Conservation (phyloP, 768 basidiomycete genomes). For the Leccinum rimulosum region DNA sequence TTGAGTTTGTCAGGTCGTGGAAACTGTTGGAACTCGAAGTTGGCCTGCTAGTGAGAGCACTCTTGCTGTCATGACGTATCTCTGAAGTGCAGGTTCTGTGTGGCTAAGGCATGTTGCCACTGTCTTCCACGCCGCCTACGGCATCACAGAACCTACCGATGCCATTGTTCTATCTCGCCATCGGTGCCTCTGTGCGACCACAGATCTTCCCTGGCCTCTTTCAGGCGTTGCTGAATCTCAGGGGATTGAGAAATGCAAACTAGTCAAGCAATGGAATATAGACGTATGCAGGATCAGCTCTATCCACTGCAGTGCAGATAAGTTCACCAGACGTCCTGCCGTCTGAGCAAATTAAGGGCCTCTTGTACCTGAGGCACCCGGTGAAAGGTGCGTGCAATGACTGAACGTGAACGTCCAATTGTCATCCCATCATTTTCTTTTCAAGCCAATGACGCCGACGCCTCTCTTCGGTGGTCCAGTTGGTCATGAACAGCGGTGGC, state of each 20-base stretch:
- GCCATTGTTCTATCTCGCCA: slow-evolving; percentile 57
- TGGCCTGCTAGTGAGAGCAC: background rate
- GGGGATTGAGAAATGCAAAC: slow-evolving; percentile 72
- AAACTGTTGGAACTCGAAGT: background rate
- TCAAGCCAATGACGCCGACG: slow-evolving; percentile 28
- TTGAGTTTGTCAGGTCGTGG: no score
- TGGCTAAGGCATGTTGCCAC: slow-evolving; percentile 64
- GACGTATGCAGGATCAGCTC: slow-evolving; percentile 80
- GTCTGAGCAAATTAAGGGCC: slow-evolving; percentile 45
- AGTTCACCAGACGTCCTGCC: slow-evolving; percentile 64
- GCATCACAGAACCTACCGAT: slow-evolving; percentile 69
- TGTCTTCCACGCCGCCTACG: slow-evolving; percentile 73
- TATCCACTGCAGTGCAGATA: slow-evolving; percentile 51
- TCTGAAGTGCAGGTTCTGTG: background rate
- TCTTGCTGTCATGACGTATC: background rate
- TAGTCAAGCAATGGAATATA: slow-evolving; percentile 60
- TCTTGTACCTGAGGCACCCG: slow-evolving; percentile 67
- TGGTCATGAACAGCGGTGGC: slow-evolving; percentile 47
- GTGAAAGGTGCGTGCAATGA: slow-evolving; percentile 46
- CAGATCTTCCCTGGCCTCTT: slow-evolving; percentile 78
- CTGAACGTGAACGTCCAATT: background rate
- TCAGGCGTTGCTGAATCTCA: slow-evolving; percentile 75
- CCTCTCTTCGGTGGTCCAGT: slow-evolving; percentile 71
- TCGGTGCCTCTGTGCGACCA: slow-evolving; percentile 86
- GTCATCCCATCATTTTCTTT: no score